These are phyloP conservation scores for Cutaneotrichosporon sp. DNA, from an alignment of 1,284 basidiomycete species.

Conservation along the genomic window DNA sequence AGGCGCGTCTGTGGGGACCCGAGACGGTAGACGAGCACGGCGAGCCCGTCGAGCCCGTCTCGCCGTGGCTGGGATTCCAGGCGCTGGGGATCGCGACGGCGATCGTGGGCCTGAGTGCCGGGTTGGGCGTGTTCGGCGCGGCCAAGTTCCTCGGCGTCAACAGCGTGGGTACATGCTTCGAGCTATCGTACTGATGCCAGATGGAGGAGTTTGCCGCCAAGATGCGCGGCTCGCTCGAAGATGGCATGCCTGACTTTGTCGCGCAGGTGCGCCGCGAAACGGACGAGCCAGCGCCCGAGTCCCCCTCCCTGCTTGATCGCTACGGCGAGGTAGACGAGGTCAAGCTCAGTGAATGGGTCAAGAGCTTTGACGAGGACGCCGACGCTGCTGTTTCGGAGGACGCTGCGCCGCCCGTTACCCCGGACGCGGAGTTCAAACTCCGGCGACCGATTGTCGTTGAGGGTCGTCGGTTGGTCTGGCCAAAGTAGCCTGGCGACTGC, in stretches of 20 bases:
- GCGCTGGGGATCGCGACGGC: conserved; percentile 41
- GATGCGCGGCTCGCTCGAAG: conserved; percentile 30
- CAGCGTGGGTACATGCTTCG: conserved; percentile 32
- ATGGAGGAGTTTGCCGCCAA: conserved; percentile 32
- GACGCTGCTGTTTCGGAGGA: neutral
- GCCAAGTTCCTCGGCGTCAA: conserved; percentile 36
- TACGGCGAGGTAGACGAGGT: conserved; percentile 15
- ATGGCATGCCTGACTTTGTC: conserved; percentile 24
- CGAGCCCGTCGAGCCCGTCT: conserved; percentile 10
- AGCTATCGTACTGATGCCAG: conserved; percentile 25
- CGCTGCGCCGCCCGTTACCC: neutral
- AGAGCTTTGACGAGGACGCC: conserved; percentile 8
- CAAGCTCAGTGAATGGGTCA: conserved; percentile 14
- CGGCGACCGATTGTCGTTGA: no score
- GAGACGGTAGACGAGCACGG: conserved; percentile 15
- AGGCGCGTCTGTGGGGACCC: conserved; percentile 25
- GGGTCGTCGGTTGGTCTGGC: no score
- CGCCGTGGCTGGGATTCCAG: conserved; percentile 27
- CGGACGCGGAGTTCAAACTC: no score
- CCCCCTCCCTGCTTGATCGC: conserved; percentile 8
- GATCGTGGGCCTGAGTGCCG: conserved; percentile 33
- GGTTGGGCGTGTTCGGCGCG: conserved; percentile 30
- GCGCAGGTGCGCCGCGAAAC: conserved; percentile 14
- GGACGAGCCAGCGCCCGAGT: conserved; percentile 1
- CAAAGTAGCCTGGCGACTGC: neutral